phyloP scores from a whole-genome alignment of 805 yeast genomes.

The Teunomyces atbi region DNA sequence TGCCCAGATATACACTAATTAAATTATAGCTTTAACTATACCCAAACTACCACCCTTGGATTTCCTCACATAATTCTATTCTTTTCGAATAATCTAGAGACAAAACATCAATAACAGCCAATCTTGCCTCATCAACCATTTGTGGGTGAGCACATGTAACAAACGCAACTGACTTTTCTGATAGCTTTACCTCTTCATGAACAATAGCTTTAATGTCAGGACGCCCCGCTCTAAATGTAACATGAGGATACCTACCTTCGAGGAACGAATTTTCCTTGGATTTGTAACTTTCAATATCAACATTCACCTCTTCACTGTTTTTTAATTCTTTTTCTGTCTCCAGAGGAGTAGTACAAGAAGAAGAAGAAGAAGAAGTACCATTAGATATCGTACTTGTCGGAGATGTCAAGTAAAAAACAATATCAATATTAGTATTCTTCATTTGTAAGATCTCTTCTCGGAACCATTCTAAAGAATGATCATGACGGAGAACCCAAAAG shows the following conservation, averaged over 20 bases:
- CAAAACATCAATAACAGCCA: slow-evolving; percentile 22
- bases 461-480: slow-evolving; percentile 49
- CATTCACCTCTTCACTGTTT: slow-evolving; percentile 26
- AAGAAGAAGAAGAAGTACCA: not conserved
- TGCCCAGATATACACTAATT: not conserved
- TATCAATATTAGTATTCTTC: slow-evolving; percentile 23
- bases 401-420: slow-evolving; percentile 25
- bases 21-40: not conserved
- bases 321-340: slow-evolving; percentile 19
- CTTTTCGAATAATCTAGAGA: slow-evolving; percentile 7
- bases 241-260: slow-evolving; percentile 28
- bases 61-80: slow-evolving; percentile 6
- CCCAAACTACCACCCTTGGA: slow-evolving; percentile 4
- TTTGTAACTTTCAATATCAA: slow-evolving; percentile 48
- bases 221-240: slow-evolving; percentile 24
- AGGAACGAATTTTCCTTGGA: slow-evolving; percentile 23
- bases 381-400: slow-evolving; percentile 44
- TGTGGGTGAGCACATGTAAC: slow-evolving; percentile 61
- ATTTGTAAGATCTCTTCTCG: slow-evolving; percentile 36
- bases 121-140: slow-evolving; percentile 49
- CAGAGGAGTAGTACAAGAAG: not conserved
- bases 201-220: slow-evolving; percentile 46
- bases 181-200: slow-evolving; percentile 29
- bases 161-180: slow-evolving; percentile 45
- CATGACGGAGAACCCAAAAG: slow-evolving; percentile 63